These are phyloP conservation scores for Coemansia sp. DNA, from an alignment of 192 early-diverging fungal genomes.

Conservation along the genomic window DNA sequence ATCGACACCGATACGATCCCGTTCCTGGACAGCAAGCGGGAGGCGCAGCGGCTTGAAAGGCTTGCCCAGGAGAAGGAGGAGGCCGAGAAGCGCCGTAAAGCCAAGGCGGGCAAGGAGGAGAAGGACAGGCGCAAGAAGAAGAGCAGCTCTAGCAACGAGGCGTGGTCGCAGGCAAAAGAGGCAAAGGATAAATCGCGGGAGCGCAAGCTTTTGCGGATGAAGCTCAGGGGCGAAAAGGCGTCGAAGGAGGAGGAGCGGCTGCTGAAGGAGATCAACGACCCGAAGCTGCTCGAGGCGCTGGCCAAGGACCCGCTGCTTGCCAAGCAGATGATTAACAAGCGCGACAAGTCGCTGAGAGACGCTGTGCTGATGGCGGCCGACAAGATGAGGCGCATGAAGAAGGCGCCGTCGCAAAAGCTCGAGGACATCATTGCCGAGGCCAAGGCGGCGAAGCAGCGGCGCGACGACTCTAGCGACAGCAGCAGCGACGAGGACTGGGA, in stretches of 20 bases:
- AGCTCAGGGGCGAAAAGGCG: slow-evolving; percentile 24
- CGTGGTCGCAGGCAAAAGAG: slow-evolving; percentile 40
- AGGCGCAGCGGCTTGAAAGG: slow-evolving; percentile 47
- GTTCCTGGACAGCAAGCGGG: slow-evolving; percentile 41
- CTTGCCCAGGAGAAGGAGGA: slow-evolving; percentile 49
- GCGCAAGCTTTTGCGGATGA: slow-evolving; percentile 42
- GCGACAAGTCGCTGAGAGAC: slow-evolving; percentile 49
- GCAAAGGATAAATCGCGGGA: slow-evolving; percentile 32
- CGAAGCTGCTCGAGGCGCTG: slow-evolving; percentile 33
- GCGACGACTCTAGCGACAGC: slow-evolving; percentile 8
- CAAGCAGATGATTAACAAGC: slow-evolving; percentile 42
- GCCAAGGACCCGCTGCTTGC: slow-evolving; percentile 47
- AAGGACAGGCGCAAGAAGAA: slow-evolving; percentile 12
- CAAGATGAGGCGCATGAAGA: slow-evolving; percentile 16
- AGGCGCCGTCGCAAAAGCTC: slow-evolving; percentile 15
- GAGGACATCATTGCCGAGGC: slow-evolving; percentile 38
- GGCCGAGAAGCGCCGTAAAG: slow-evolving; percentile 34
- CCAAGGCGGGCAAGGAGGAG: not conserved
- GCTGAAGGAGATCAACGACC: slow-evolving; percentile 35
- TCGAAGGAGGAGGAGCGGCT: slow-evolving; percentile 22
- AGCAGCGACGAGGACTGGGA: slow-evolving; percentile 25
- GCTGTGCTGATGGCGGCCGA: slow-evolving; percentile 17
- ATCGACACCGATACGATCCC: slow-evolving; percentile 50
- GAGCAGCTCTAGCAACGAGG: slow-evolving; percentile 30
- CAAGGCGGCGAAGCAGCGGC: slow-evolving; percentile 12